A percentile compares a stretch with the other conserved stretches of the same genome.
Evolutionary conservation across 2,329 filamentous ascomycete genomes (phyloP).

Genomic region (Bipolaris bicolor): DNA sequence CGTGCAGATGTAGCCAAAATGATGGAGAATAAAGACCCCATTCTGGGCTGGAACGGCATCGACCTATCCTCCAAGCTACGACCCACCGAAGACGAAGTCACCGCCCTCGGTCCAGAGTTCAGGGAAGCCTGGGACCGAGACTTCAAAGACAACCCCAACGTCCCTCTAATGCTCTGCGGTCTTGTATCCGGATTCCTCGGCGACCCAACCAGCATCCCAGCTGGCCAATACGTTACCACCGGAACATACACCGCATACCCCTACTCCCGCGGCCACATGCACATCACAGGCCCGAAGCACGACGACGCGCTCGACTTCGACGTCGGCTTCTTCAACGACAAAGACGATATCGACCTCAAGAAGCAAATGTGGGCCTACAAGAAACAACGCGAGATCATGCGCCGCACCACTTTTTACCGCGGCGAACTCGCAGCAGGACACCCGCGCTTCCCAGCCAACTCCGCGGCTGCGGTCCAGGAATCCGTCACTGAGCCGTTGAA

Average conservation of each 20-base stretch:
- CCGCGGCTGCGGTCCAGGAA: conserved; percentile 24
- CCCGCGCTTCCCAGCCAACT: conserved; percentile 30
- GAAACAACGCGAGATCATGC: conserved; percentile 65
- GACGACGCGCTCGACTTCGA: conserved; percentile 61
- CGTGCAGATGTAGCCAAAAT: conserved; percentile 55
- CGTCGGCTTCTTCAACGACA: conserved; percentile 62
- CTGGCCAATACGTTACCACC: conserved; percentile 60
- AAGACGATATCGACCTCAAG: conserved; percentile 63
- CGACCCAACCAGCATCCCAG: conserved; percentile 40
- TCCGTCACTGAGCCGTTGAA: conserved; percentile 13
- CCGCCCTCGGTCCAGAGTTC: conserved; percentile 60
- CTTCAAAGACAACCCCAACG: conserved; percentile 55
- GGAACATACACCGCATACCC: conserved; percentile 65
- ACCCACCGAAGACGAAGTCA: conserved; percentile 60
- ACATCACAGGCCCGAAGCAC: conserved; percentile 59
- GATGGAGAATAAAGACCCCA: conserved; percentile 55
- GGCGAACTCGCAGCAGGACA: conserved; percentile 44
- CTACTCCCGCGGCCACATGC: conserved; percentile 65
- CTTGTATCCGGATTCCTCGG: conserved; percentile 44
- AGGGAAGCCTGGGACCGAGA: conserved; percentile 62
- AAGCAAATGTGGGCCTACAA: conserved; percentile 70
- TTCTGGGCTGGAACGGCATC: conserved; percentile 64
- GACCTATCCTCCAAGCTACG: conserved; percentile 64
- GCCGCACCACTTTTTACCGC: conserved; percentile 59
- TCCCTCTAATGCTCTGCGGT: conserved; percentile 57